These are phyloP conservation scores for Oryza nivara DNA, from an alignment of 176 grass and related monocot species.

Conservation along the genomic window DNA sequence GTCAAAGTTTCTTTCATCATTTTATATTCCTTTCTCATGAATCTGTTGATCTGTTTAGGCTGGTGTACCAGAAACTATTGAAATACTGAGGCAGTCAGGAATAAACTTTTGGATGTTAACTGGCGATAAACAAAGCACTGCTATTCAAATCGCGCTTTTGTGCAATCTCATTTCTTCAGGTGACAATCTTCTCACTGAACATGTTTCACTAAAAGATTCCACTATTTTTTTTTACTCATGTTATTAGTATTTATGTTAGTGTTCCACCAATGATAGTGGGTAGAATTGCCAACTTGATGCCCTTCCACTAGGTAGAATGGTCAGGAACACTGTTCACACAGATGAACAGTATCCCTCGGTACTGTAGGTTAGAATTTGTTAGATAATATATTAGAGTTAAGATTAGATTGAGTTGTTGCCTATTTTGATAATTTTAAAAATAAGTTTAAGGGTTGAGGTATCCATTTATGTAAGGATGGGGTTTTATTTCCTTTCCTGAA, in stretches of 20 bases:
- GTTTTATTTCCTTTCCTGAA: too few relatives aligned
- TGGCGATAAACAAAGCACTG: constrained; percentile 96
- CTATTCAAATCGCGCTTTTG: constrained; percentile 93
- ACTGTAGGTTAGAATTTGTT: neutral
- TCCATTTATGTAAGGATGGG: too few relatives aligned
- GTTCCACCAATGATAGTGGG: neutral
- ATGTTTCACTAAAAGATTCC: constrained; percentile 13
- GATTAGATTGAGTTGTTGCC: neutral
- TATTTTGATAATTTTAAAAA: neutral
- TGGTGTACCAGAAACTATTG: constrained; percentile 96
- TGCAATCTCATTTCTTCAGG: constrained; percentile 99
- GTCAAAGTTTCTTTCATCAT: neutral
- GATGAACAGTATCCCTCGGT: neutral
- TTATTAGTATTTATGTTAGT: neutral
- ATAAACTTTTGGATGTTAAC: constrained; percentile 99
- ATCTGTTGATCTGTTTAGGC: constrained; percentile 44
- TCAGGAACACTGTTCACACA: neutral
- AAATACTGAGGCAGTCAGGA: constrained; percentile 94
- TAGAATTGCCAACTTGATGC: constrained; percentile 11
- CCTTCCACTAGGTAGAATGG: neutral
- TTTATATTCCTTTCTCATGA: constrained; percentile 21
- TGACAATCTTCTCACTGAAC: constrained; percentile 27
- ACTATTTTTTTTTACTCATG: neutral
- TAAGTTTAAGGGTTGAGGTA: neutral
- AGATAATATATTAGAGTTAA: neutral